Conservation (phyloP, 257 asterid species). For the Lithospermum erythrorhizon region DNA sequence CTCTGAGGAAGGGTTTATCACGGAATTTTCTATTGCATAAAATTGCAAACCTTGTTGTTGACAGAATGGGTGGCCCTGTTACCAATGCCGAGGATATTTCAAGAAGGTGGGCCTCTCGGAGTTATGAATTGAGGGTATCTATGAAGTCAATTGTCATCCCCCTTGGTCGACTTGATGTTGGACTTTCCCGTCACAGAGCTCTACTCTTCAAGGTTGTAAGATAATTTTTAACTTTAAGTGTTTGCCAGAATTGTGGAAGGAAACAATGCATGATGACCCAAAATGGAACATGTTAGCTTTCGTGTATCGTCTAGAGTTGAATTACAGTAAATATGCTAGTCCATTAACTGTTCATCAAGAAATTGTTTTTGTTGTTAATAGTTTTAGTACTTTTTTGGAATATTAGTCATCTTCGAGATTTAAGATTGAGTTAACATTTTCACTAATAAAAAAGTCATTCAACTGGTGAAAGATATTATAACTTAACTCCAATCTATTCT, state of each 20-base stretch:
- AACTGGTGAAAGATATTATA: not conserved
- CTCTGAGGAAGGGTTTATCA: slow-evolving; percentile 35
- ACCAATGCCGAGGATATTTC: slow-evolving; percentile 79
- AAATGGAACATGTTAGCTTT: not conserved
- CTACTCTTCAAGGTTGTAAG: slow-evolving; percentile 82
- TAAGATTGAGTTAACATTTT: not conserved
- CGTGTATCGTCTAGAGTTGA: not conserved
- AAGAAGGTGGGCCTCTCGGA: slow-evolving; percentile 72
- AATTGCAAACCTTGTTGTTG: slow-evolving; percentile 72
- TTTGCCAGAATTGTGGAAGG: slow-evolving; percentile 3
- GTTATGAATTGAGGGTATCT: slow-evolving; percentile 42
- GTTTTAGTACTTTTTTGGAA: not conserved
- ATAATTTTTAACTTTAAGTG: slow-evolving; percentile 12
- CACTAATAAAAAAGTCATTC: not conserved
- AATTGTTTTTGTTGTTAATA: not conserved
- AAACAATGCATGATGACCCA: not conserved
- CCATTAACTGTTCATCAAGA: not conserved
- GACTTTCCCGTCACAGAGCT: slow-evolving; percentile 98
- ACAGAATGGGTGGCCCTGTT: slow-evolving; percentile 92
- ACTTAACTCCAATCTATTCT: not conserved
- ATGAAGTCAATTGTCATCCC: slow-evolving; percentile 56
- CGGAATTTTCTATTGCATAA: slow-evolving; percentile 53
- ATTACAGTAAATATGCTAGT: not conserved
- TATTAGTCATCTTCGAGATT: too few relatives aligned
- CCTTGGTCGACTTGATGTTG: slow-evolving; percentile 85